phyloP scores from a whole-genome alignment of 2,329 filamentous ascomycete genomes.

The Spiromastix sp. region DNA sequence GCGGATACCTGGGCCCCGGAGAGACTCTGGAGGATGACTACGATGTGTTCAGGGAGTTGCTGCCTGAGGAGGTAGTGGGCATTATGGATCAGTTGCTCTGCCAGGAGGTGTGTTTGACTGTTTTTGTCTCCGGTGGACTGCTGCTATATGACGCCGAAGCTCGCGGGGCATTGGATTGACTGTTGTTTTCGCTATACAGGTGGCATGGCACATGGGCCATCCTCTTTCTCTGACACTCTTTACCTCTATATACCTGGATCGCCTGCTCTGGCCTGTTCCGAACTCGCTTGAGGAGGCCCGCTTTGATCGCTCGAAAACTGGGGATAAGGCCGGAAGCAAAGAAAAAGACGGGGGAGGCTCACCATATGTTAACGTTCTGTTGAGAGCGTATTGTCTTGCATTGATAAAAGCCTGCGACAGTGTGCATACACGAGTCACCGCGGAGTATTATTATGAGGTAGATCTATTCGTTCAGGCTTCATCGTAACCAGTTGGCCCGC shows the following conservation, averaged over 20 bases:
- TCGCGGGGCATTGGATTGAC: background rate
- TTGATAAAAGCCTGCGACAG: slow-evolving; percentile 73
- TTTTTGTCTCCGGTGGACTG: background rate
- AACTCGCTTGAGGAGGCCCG: slow-evolving; percentile 53
- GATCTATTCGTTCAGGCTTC: slow-evolving; percentile 14
- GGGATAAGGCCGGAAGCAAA: background rate
- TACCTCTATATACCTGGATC: slow-evolving; percentile 83
- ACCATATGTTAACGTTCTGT: slow-evolving; percentile 49
- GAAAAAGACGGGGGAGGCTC: slow-evolving; percentile 14
- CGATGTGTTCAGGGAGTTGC: slow-evolving; percentile 56
- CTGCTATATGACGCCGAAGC: no score
- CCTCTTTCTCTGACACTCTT: slow-evolving; percentile 90
- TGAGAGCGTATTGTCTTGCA: slow-evolving; percentile 78
- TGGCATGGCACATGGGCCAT: slow-evolving; percentile 96
- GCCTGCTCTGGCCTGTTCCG: slow-evolving; percentile 62
- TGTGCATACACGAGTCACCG: slow-evolving; percentile 65
- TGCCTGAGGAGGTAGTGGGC: slow-evolving; percentile 73
- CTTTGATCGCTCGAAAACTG: slow-evolving; percentile 35
- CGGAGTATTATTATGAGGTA: slow-evolving; percentile 87
- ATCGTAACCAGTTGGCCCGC: slow-evolving; percentile 1
- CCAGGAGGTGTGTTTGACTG: slow-evolving; percentile 56
- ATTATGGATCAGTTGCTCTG: slow-evolving; percentile 90
- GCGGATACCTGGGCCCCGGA: slow-evolving; percentile 66
- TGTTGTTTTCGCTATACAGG: slow-evolving; percentile 39
- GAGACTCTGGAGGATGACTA: slow-evolving; percentile 72